These are phyloP conservation scores for Elsinoe fawcettii DNA, from an alignment of 2,329 filamentous ascomycete genomes.

Conservation along the genomic window DNA sequence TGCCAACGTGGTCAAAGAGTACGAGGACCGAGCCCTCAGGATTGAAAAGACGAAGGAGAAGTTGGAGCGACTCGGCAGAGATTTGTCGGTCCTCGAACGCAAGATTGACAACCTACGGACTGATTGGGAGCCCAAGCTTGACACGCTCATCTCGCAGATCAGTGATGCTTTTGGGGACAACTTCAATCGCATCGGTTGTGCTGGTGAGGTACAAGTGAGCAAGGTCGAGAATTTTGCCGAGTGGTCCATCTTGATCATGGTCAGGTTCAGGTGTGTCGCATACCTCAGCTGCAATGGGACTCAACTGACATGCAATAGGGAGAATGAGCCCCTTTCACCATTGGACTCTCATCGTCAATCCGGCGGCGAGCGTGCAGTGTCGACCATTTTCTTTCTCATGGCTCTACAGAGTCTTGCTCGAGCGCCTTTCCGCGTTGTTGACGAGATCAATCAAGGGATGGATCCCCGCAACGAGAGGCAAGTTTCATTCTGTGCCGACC, in stretches of 20 bases:
- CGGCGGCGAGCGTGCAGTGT: constrained; percentile 90
- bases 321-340: constrained; percentile 73
- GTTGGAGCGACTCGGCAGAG: constrained; percentile 47
- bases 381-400: constrained; percentile 99
- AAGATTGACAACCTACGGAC: constrained; percentile 59
- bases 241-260: constrained; percentile 89
- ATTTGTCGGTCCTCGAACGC: constrained; percentile 48
- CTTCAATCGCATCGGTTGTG: constrained; percentile 88
- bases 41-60: constrained; percentile 60
- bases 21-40: constrained; percentile 60
- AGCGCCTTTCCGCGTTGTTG: constrained; percentile 93
- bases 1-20: constrained; percentile 67
- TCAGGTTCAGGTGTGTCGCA: constrained; percentile 73
- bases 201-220: constrained; percentile 78
- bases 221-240: constrained; percentile 86
- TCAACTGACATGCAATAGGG: constrained; percentile 40
- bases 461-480: constrained; percentile 88
- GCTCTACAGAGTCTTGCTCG: constrained; percentile 87
- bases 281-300: neutral
- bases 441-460: constrained; percentile 99
- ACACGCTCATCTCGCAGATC: constrained; percentile 69
- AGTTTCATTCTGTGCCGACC: neutral
- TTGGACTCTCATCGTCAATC: constrained; percentile 91
- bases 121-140: constrained; percentile 77
- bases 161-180: constrained; percentile 88